Base-by-base conservation (phyloP, 1,284 basidiomycete species). In the Ganoderma sinense region DNA sequence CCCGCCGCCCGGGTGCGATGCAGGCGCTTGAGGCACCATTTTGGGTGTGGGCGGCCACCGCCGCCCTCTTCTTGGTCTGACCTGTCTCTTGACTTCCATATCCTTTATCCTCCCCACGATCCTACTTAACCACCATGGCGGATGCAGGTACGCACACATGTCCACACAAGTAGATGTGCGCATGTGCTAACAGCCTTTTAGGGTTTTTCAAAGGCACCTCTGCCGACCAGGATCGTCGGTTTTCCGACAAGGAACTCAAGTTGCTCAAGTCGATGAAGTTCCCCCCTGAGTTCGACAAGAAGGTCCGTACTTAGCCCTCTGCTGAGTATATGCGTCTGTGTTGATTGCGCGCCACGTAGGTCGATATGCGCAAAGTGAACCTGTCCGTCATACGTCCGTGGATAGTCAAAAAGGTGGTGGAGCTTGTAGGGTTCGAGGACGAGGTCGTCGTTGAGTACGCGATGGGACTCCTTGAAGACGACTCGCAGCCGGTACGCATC, bases 391-490 rank as follows among this genome's bases (percentile, higher is more conserved):
- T 98, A 78, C 87, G 94, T 67, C 95, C 96, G 2, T 99, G 97
- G 97, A 93, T 98, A 69, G 92, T 95, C 5, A 95, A 95, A 83
- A 95, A 95, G 78, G 91, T 98, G 67, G 89, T 94, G 5, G 94
- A 97, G 75, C 87, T 98, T 29, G 89, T 97, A 48, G 96, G 96
- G 6, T 91, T 99, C 64, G 97, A 99, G 78, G 97, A 99, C 80
- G 97, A 99, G 78, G 93, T 99, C 48, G 94, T 99, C 39, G 92
- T 98, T 33, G 97, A 99, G 80, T 99, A 98, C 79, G 95, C 96
- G 20, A 94, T 95, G 89, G 95, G 95, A 26, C 86, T 98, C 58
- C 83, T 99, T 8, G 97, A 99, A 80, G 95, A 97, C 75, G 86
- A 90, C 62, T 87, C 89, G 31, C 87, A 93, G 73, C 92, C 94